Evolutionary conservation across 352 stramenopile genomes (phyloP), one percentile per base, ranked within the genome.

Genomic region (Pythium sukuiense): DNA sequence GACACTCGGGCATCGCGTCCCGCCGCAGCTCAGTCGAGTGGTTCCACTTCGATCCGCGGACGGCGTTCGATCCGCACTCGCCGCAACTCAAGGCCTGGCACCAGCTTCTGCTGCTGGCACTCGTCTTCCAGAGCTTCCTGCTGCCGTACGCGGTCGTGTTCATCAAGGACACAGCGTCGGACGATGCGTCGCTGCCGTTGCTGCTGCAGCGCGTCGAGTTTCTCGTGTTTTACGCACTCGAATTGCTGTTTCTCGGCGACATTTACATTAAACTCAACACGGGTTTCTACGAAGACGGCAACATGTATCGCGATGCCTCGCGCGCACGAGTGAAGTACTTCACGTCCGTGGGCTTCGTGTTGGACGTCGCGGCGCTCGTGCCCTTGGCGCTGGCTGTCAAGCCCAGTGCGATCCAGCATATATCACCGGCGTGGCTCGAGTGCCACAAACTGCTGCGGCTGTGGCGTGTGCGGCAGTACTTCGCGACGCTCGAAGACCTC

Each of bases 221-320:
- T 13, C 39, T 49, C 2, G 65, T 63, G 1, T 73, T 88, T 24
- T 81, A 83, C 61, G 65, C 49, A 8, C 46, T 65, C 50, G 79
- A 89, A 53, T 18, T 61, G 24, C 63, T 89, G 35, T 89, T 89
- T 60, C 35, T 76, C 11, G 52, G 62, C 24, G 78, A 90, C 63
- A 74, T 90, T 54, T 82, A 76, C 64, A 72, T 90, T n/a, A 69
- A 85, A 46, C 33, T 81, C 27, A 76, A 88, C 63, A 86, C 76
- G 18, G 79, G 81, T 13, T 88, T 78, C 58, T 88, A 90, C 63
- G 63, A 85, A 45, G 69, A 76, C 46, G 76, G 80, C 57, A 83
- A 83, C 35, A 74, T 88, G 9, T 64, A 75, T 24, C 73, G 72
- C 0, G 79, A 88, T 53, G 73, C 69, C 39, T 65, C 58, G 2